Evolutionary conservation across 108 stramenopile genomes (phyloP).

Genomic region (Nitzschia sp.): DNA sequence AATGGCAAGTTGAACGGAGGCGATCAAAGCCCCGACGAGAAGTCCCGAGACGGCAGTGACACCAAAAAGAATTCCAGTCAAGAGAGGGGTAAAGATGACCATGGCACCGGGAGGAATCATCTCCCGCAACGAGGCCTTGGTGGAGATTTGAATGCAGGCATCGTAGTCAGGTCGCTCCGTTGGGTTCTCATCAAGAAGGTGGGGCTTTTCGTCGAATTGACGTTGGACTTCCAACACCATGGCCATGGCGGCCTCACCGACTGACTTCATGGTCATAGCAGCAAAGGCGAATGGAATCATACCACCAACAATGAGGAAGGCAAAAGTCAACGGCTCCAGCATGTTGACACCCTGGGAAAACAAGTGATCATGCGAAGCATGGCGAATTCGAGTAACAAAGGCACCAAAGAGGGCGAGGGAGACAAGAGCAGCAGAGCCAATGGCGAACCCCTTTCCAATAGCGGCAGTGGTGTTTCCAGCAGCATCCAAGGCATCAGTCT

Average conservation of each 20-base stretch:
- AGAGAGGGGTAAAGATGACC: conserved; percentile 96
- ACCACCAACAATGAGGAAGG: conserved; percentile 95
- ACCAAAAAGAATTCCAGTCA: conserved; percentile 96
- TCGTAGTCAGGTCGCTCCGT: conserved; percentile 92
- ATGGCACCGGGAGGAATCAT: conserved; percentile 97
- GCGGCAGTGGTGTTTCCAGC: conserved; percentile 99
- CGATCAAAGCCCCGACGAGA: conserved; percentile 90
- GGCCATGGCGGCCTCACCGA: conserved; percentile 95
- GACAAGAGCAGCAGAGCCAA: conserved; percentile 98
- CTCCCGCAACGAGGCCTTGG: conserved; percentile 92
- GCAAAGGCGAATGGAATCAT: conserved; percentile 99
- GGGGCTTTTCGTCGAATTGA: conserved; percentile 95
- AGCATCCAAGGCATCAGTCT: conserved; percentile 98
- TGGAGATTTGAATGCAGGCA: conserved; percentile 97
- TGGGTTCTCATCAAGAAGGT: conserved; percentile 89
- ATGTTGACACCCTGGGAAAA: conserved; percentile 88
- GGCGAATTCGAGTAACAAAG: conserved; percentile 94
- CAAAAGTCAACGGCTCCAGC: conserved; percentile 93
- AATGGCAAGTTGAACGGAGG: conserved; percentile 95
- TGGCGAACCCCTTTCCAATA: conserved; percentile 99
- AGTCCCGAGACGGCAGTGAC: conserved; percentile 95
- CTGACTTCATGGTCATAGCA: conserved; percentile 99
- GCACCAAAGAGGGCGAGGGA: conserved; percentile 97
- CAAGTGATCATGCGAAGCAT: conserved; percentile 60
- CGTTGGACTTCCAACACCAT: conserved; percentile 98